Base-by-base conservation (phyloP, 495 filamentous ascomycete species). In the Gamarada debralockiae region DNA sequence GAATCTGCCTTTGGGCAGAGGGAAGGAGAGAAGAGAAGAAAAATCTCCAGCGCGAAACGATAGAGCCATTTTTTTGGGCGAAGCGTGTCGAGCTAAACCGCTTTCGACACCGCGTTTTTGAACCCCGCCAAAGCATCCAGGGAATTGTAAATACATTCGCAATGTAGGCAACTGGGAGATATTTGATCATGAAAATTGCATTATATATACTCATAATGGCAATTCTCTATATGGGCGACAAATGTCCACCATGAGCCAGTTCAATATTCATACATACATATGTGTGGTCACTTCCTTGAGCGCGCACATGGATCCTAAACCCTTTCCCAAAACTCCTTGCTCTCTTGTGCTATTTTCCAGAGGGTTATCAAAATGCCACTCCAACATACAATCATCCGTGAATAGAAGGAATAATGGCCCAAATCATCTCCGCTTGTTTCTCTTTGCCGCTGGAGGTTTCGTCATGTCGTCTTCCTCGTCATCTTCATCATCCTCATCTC, bases 401-500 rank as follows among this genome's bases (percentile, higher is more conserved):
- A n/a, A 39, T 15, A 39, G 36, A n/a, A n/a, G 3, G 36, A 7
- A 39, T n/a, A 13, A 6, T 6, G 14, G 3, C 36, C 13, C 4
- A 39, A n/a, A 15, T 39, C 31, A 48, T 42, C 48, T 31, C 29
- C 45, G 50, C 41, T 51, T 50, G 12, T 3, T 22, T n/a, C 44
- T 12, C 24, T 53, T 57, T 17, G 40, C 40, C 1, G 27, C 27
- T 10, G 36, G 36, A 6, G 36, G 13, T 18, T 18, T 3, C 14
- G 36, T 39, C 4, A 15, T 29, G 6, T 42, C 50, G 25, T 44
- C 48, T n/a, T 53, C 53, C 12, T 57, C 54, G 4, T 49, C 55
- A 1, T 69, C 72, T 2, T 67, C 71, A 0, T 73, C 70, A 3
- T 73, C 70, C 1, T 73, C 68, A 0, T 76, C 75, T 7, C 75